Evolutionary conservation across 2,329 filamentous ascomycete genomes (phyloP).

Genomic region (Alternaria sp.): DNA sequence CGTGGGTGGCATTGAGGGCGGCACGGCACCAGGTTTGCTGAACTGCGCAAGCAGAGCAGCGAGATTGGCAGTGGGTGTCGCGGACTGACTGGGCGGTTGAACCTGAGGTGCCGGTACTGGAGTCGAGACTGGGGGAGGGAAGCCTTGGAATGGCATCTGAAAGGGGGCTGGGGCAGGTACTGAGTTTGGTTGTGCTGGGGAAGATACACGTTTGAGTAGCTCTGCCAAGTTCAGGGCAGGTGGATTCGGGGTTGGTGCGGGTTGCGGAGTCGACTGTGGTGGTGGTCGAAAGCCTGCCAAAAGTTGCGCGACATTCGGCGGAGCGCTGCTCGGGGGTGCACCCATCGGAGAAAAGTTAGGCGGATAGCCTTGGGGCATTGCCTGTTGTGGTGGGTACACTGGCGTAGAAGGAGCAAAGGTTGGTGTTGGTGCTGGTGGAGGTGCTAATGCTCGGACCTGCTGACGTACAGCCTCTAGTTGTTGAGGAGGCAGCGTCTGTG

Average conservation of each 20-base stretch:
- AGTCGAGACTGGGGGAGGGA: constrained; percentile 27
- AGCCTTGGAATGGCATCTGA: constrained; percentile 36
- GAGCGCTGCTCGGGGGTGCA: constrained; percentile 26
- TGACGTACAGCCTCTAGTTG: constrained; percentile 84
- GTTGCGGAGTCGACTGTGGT: constrained; percentile 26
- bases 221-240: constrained; percentile 37
- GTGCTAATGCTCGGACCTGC: constrained; percentile 79
- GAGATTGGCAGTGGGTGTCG: constrained; percentile 37
- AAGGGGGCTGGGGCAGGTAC: constrained; percentile 33
- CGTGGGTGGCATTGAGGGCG: constrained; percentile 21
- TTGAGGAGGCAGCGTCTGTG: constrained; percentile 77
- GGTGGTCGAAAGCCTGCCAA: constrained; percentile 34
- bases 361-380: constrained; percentile 25
- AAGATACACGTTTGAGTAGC: constrained; percentile 36
- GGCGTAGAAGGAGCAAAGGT: constrained; percentile 43
- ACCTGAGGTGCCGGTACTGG: constrained; percentile 27
- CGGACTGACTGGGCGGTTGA: constrained; percentile 34
- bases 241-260: constrained; percentile 26
- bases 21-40: constrained; percentile 29
- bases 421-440: constrained; percentile 60
- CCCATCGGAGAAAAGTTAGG: constrained; percentile 21
- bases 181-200: constrained; percentile 32
- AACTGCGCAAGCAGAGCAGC: constrained; percentile 43
- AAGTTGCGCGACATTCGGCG: constrained; percentile 39
- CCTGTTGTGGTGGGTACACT: constrained; percentile 36